A percentile compares a stretch with the other conserved stretches of the same genome.
Conservation (phyloP, 2,329 filamentous ascomycete genomes). For the Biscogniauxia marginata region DNA sequence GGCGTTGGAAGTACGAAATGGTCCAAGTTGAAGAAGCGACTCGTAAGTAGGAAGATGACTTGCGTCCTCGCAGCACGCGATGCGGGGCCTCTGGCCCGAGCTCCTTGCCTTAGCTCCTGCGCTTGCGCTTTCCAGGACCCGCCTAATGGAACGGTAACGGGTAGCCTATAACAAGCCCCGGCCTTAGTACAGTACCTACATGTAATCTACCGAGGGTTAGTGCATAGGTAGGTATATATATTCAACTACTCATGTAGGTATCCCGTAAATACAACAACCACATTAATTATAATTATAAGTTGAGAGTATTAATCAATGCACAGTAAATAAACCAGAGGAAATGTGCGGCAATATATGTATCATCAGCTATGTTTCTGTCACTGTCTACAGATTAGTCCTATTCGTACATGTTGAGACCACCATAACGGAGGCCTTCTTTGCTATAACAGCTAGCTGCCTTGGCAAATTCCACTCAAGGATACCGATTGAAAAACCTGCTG, state of each 20-base stretch:
- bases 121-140: no score
- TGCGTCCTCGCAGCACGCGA: background rate
- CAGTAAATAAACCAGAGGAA: background rate
- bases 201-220: constrained; percentile 2
- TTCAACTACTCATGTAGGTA: no score
- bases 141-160: background rate
- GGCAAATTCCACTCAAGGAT: background rate
- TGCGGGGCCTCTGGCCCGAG: background rate
- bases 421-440: constrained; percentile 1
- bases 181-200: no score
- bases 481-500: background rate
- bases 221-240: no score
- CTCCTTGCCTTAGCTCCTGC: background rate
- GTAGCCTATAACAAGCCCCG: no score
- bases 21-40: background rate
- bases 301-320: background rate
- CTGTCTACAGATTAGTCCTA: constrained; percentile 21
- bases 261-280: no score
- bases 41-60: background rate
- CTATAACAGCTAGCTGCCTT: background rate
- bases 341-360: background rate
- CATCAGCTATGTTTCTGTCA: constrained; percentile 1
- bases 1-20: background rate
- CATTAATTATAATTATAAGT: no score
- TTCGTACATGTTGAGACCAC: constrained; percentile 14